A percentile compares a stretch with the other conserved stretches of the same genome.
Evolutionary conservation across 2,329 filamentous ascomycete species (phyloP).

Genomic region (Alternaria gaisen): DNA sequence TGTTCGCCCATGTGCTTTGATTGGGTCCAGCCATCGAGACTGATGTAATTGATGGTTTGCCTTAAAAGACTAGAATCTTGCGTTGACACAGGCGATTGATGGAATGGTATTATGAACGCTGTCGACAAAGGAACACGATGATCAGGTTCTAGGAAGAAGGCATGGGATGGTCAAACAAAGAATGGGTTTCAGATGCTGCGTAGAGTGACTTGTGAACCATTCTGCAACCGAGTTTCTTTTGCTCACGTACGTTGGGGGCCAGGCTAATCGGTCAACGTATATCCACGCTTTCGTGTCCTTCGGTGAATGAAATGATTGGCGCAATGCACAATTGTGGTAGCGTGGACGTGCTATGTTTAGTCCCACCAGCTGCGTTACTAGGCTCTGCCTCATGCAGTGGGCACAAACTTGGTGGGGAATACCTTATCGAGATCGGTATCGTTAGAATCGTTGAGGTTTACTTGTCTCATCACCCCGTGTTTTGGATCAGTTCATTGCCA

Average conservation of each 20-base stretch:
- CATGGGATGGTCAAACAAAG: background rate
- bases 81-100: background rate
- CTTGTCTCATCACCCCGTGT: background rate
- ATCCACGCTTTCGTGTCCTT: background rate
- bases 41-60: background rate
- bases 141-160: background rate
- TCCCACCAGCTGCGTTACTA: constrained; percentile 1
- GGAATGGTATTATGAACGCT: background rate
- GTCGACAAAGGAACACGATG: background rate
- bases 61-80: background rate
- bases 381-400: background rate
- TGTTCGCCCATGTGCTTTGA: background rate
- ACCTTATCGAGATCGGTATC: background rate
- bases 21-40: background rate
- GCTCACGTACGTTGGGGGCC: background rate
- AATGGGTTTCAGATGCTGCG: background rate
- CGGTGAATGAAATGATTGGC: background rate
- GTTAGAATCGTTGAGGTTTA: background rate
- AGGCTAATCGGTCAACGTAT: background rate
- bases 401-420: background rate
- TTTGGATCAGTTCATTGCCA: background rate
- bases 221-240: background rate
- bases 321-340: background rate
- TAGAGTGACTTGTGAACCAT: background rate
- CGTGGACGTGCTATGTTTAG: background rate